Evolutionary conservation across 2,329 filamentous ascomycete genomes (phyloP), one percentile per base, ranked within the genome.

Genomic region (Penicillium sp.): DNA sequence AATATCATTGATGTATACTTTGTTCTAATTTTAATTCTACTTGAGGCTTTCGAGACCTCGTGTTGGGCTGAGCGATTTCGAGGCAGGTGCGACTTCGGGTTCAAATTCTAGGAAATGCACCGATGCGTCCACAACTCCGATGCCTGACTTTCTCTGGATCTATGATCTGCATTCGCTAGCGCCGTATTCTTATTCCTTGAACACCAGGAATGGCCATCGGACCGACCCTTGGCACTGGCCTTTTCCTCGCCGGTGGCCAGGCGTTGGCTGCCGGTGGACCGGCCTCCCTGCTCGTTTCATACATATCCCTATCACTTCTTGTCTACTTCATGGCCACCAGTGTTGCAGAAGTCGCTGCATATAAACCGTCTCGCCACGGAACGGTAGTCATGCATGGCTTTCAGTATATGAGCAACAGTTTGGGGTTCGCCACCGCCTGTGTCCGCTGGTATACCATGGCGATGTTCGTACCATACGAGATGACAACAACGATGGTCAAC

Each of bases 401-500:
- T 61, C 68, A 69, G 43, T 78, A 78, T 54, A 69, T 72, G 26
- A 75, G 74, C 25, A 67, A 65, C 43, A 76, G 73, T 47, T 53
- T 77, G 50, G 74, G 71, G 7, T 76, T 78, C 54, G 68, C 75
- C 16, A 65, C 75, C 16, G 70, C 71, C 26, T 75, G 73, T 50
- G 68, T 77, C 33, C 79, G 80, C 50, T 81, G 79, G 80, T 80
- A 78, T 53, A 70, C 75, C 1, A 62, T 75, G 44, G 73, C 78
- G 3, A 74, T 81, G 55, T 71, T 79, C 29, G 73, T 81, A 3
- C 79, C 77, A 53, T 81, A 83, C 58, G 87, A 89, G 71, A 86
- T 88, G 57, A 85, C 84, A 0, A 86, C 86, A n/a, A 85, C 85
- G 27, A 82, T 85, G 62, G 82, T 88, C 27, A 79, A 88, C 33